A percentile compares a stretch with the other conserved stretches of the same genome.
Evolutionary conservation across 2,329 filamentous ascomycete species (phyloP).

Genomic region (Exophiala lecanii-corni): DNA sequence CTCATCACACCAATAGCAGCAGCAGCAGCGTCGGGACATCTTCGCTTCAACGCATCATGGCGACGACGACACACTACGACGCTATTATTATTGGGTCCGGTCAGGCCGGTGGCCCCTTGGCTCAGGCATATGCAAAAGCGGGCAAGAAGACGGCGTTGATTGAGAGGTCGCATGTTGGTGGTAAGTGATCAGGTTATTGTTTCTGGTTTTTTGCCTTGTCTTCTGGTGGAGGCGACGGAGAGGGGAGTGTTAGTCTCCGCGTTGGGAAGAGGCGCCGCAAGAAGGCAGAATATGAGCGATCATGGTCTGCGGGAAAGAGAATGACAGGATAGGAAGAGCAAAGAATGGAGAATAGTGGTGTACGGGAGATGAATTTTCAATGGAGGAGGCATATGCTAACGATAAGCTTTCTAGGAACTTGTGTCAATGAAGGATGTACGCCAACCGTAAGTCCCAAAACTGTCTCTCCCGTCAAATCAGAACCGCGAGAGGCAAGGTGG

Average conservation of each 20-base stretch:
- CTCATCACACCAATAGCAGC: too few species aligned
- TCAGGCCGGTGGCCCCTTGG: constrained; percentile 49
- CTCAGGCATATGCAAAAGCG: constrained; percentile 43
- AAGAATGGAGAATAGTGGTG: too few species aligned
- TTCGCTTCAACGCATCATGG: too few species aligned
- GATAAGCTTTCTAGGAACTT: constrained; percentile 31
- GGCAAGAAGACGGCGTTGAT: constrained; percentile 45
- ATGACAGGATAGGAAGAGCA: not conserved
- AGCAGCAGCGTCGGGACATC: too few species aligned
- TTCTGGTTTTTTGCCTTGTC: not conserved
- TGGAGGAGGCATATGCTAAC: too few species aligned
- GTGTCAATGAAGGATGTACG: constrained; percentile 54
- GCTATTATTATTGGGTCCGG: constrained; percentile 51
- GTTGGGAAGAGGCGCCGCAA: too few species aligned
- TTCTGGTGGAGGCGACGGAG: too few species aligned
- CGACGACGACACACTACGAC: constrained; percentile 31
- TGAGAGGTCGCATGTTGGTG: constrained; percentile 48
- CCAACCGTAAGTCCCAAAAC: constrained; percentile 41
- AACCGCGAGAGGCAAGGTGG: too few species aligned
- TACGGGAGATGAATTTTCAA: too few species aligned
- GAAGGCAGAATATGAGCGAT: not conserved
- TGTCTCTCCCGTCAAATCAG: too few species aligned
- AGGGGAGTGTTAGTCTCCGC: too few species aligned
- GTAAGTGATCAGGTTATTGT: constrained; percentile 21
- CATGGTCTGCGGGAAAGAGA: not conserved